Evolutionary conservation across 352 stramenopile genomes (phyloP).

Genomic region (Globisporangium ultimum): DNA sequence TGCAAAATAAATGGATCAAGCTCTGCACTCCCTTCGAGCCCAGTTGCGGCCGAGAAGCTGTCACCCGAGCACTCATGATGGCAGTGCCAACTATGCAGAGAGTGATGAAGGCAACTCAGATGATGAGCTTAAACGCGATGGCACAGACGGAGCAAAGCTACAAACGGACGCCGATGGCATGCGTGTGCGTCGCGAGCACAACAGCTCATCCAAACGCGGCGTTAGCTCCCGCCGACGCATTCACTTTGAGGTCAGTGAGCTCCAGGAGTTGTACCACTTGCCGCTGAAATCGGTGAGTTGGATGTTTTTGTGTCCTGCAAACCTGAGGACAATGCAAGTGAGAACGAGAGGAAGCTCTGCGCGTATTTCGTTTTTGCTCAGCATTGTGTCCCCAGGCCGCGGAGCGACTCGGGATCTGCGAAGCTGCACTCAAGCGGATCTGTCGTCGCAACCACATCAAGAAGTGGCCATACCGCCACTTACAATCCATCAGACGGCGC

Average conservation of each 20-base stretch:
- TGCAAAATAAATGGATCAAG: no score
- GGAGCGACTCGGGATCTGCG: conserved; percentile 52
- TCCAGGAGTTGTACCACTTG: conserved; percentile 68
- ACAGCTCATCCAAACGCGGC: not conserved
- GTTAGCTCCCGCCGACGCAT: conserved; percentile 27
- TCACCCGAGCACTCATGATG: no score
- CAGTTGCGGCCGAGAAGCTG: no score
- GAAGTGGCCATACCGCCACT: conserved; percentile 72
- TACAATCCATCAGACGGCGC: conserved; percentile 53
- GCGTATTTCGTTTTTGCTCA: conserved; percentile 13
- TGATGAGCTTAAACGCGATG: no score
- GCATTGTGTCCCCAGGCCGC: conserved; percentile 45
- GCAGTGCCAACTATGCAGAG: no score
- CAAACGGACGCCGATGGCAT: no score
- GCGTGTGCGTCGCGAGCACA: no score
- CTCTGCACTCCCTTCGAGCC: no score
- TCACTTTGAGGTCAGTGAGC: conserved; percentile 51
- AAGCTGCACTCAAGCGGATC: conserved; percentile 81
- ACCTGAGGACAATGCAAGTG: conserved; percentile 2
- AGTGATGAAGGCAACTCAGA: no score
- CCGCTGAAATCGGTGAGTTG: conserved; percentile 61
- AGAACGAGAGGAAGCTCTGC: not conserved
- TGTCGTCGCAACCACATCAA: conserved; percentile 66
- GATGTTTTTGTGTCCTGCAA: not conserved
- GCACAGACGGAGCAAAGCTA: no score